These are phyloP conservation scores for Polysphondylium violaceum DNA, from an alignment of 78 protist genomes.

Conservation along the genomic window DNA sequence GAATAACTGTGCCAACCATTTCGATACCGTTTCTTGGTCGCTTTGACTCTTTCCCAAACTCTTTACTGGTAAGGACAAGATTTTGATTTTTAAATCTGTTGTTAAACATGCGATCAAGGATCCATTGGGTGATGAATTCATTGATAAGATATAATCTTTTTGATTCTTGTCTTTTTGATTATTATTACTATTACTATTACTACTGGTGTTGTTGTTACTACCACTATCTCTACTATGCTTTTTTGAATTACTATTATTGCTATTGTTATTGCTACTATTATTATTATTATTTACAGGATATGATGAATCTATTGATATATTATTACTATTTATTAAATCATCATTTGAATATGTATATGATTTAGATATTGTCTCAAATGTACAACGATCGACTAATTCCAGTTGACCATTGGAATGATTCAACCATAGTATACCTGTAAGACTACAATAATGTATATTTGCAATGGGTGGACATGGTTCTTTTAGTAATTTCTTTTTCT, in stretches of 20 bases:
- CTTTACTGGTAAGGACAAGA: slow-evolving; percentile 20
- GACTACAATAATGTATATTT: slow-evolving; percentile 21
- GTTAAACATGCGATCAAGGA: slow-evolving; percentile 35
- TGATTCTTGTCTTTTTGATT: not conserved
- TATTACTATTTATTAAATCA: not conserved
- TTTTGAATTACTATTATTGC: not conserved
- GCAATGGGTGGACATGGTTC: slow-evolving; percentile 11
- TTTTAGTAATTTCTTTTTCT: not conserved
- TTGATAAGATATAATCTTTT: slow-evolving; percentile 5
- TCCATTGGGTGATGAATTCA: slow-evolving; percentile 68
- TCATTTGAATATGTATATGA: not conserved
- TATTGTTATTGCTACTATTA: not conserved
- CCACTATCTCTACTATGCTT: not conserved
- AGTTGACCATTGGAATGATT: slow-evolving; percentile 31
- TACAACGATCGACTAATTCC: slow-evolving; percentile 31
- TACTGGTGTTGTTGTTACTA: not conserved
- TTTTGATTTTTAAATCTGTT: not conserved
- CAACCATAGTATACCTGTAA: slow-evolving; percentile 53
- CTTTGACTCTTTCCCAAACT: not conserved
- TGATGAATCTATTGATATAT: not conserved
- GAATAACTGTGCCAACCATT: slow-evolving; percentile 41
- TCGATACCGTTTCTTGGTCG: slow-evolving; percentile 11
- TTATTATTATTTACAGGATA: not conserved
- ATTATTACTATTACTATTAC: not conserved
- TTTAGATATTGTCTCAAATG: slow-evolving; percentile 32